Percentiles rank a stretch among this genome's conserved stretches.
phyloP scores from a whole-genome alignment of 768 basidiomycete genomes.

The Lactarius psammicola region DNA sequence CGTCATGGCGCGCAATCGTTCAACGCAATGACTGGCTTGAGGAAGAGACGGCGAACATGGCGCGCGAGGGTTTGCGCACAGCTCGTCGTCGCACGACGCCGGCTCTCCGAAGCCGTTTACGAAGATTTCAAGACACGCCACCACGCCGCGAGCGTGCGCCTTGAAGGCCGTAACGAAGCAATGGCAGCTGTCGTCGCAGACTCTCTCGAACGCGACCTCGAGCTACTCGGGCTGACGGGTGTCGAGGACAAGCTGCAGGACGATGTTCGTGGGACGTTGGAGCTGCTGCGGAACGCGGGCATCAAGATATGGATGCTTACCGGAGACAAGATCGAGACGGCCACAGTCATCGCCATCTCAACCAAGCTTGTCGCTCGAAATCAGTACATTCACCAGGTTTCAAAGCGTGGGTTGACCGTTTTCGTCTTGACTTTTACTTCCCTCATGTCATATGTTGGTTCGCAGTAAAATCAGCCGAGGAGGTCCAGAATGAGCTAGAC shows the following conservation, averaged over 20 bases:
- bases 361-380: slow-evolving; percentile 94
- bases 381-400: slow-evolving; percentile 96
- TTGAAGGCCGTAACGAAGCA: slow-evolving; percentile 79
- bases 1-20: slow-evolving; percentile 94
- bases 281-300: slow-evolving; percentile 90
- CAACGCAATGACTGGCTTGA: slow-evolving; percentile 98
- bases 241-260: slow-evolving; percentile 99
- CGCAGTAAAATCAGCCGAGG: slow-evolving; percentile 79
- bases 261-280: slow-evolving; percentile 91
- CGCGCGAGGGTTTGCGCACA: slow-evolving; percentile 93
- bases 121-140: slow-evolving; percentile 68
- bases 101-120: slow-evolving; percentile 67
- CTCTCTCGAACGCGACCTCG: slow-evolving; percentile 83
- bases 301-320: slow-evolving; percentile 99
- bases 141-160: slow-evolving; percentile 73
- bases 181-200: slow-evolving; percentile 73
- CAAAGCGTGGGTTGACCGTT: slow-evolving; percentile 62
- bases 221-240: slow-evolving; percentile 92
- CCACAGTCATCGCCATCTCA: slow-evolving; percentile 96
- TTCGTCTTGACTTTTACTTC: slow-evolving; percentile 24
- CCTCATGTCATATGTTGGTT: neutral
- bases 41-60: slow-evolving; percentile 99
- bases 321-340: slow-evolving; percentile 98
- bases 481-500: slow-evolving; percentile 84
- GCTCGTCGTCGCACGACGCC: slow-evolving; percentile 85